These are phyloP conservation scores for Hyparrhenia diplandra DNA, from an alignment of 176 grass and related monocot species.

Conservation along the genomic window DNA sequence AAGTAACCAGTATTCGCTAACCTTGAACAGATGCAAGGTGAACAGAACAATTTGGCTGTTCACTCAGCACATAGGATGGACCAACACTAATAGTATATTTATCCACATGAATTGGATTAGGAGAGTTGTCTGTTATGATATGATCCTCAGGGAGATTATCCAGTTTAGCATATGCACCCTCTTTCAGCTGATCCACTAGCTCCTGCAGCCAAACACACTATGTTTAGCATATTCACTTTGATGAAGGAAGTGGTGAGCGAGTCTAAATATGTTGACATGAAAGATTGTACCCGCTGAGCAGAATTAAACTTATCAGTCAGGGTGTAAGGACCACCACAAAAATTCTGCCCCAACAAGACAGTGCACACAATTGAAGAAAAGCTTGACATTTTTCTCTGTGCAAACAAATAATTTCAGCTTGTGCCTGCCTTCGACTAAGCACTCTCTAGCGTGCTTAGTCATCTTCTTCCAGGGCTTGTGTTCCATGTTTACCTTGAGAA, in stretches of 20 bases:
- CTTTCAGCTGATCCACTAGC: not conserved
- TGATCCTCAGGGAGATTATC: not conserved
- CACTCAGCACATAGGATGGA: not conserved
- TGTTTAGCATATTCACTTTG: not conserved
- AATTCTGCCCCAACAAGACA: not conserved
- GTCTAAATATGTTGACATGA: not conserved
- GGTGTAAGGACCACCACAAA: not conserved
- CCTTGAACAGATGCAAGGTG: not conserved
- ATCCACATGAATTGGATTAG: not conserved
- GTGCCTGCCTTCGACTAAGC: not conserved
- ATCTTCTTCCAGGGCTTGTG: not conserved
- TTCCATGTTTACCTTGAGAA: not conserved
- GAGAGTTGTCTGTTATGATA: not conserved
- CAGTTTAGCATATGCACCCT: not conserved
- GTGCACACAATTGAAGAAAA: slow-evolving; percentile 5
- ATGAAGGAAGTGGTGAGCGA: not conserved
- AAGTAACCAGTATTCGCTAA: not conserved
- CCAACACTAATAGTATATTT: not conserved
- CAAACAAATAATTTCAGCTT: not conserved
- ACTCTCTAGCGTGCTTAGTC: not conserved
- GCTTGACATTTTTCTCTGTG: not conserved
- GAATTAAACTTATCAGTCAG: not conserved
- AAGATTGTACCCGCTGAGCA: not conserved
- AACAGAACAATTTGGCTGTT: not conserved
- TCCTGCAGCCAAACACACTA: not conserved